These are phyloP conservation scores for Eragrostis tef DNA, from an alignment of 202 grass and related monocot species.

Conservation along the genomic window DNA sequence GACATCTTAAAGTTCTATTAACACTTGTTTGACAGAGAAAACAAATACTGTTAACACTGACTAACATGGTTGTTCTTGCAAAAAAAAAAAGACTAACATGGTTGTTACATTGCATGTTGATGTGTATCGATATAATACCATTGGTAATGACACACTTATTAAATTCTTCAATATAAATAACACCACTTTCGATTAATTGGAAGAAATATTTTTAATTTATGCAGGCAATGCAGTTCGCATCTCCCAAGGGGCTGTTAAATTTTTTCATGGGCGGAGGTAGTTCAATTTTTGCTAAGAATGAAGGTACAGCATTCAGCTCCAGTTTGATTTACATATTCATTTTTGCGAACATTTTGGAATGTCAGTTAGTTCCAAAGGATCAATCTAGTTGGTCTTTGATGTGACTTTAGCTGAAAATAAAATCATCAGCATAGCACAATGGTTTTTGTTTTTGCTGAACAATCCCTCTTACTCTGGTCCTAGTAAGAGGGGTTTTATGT, in stretches of 20 bases:
- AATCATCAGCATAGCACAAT: constrained; percentile 13
- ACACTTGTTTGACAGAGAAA: no score
- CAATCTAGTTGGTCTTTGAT: not conserved
- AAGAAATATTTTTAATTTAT: constrained; percentile 44
- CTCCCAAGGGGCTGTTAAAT: constrained; percentile 90
- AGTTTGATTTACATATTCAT: constrained; percentile 17
- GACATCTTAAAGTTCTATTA: not conserved
- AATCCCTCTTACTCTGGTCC: no score
- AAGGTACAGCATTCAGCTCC: constrained; percentile 58
- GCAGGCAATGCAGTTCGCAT: constrained; percentile 91
- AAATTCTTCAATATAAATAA: not conserved
- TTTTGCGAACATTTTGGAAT: constrained; percentile 28
- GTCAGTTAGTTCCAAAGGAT: constrained; percentile 25
- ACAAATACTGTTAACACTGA: not conserved
- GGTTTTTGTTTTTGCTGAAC: no score
- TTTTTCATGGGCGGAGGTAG: constrained; percentile 60
- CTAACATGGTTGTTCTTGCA: not conserved
- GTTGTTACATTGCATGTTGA: not conserved
- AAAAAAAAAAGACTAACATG: not conserved
- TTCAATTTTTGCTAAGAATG: constrained; percentile 64
- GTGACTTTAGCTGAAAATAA: constrained; percentile 38
- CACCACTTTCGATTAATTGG: not conserved
- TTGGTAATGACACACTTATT: not conserved
- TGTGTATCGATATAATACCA: constrained; percentile 26
- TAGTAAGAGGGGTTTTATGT: no score